Base-by-base conservation (phyloP, 2,329 filamentous ascomycete genomes). In the Arthrobotrys sphaeroides region DNA sequence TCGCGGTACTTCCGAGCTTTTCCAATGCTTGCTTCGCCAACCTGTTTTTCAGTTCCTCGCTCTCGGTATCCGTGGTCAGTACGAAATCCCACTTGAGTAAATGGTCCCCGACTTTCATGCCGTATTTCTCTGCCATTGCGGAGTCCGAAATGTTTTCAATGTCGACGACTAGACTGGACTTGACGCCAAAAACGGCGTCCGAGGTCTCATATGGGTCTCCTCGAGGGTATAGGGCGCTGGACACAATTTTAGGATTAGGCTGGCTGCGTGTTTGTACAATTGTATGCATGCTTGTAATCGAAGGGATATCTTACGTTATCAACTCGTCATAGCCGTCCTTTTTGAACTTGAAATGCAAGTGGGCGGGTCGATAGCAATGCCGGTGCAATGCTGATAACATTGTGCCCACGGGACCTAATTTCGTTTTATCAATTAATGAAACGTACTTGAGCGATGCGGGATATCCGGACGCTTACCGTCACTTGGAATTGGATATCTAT, bases 301-400 rank as follows among this genome's bases (percentile, higher is more conserved):
- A 47, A 64, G 13, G 20, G 45, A 89, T 89, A 77, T 2, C 51
- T 36, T 85, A 94, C 91, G 92, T 96, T 80, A 95, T 90, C 79
- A 96, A 83, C 81, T 90, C 88, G 84, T 96, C 92, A 84, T 88
- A 93, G 0, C 91, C 91, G 33, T 85, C 82, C 84, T 92, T 93
- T 81, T 90, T 88, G 83, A 96, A 93, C 91, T 96, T 95, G 80
- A 95, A 95, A 82, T 95, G 92, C 85, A 94, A 87, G 82, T 95
- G 92, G 18, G 89, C 88, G 0, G 92, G 92, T 61, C 92, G 84
- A 84, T 89, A 94, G 67, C 89, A 88, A 83, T 95, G 92, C n/a
- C 92, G 84, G n/a, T 87, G 85, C 79, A 95, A 81, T 79, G 84
- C 82, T 81, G 84, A 83, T 79, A 95, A 83, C 78, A 95, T 81